phyloP scores from a whole-genome alignment of 2,329 filamentous ascomycete genomes.

The Fusarium caatingaense region DNA sequence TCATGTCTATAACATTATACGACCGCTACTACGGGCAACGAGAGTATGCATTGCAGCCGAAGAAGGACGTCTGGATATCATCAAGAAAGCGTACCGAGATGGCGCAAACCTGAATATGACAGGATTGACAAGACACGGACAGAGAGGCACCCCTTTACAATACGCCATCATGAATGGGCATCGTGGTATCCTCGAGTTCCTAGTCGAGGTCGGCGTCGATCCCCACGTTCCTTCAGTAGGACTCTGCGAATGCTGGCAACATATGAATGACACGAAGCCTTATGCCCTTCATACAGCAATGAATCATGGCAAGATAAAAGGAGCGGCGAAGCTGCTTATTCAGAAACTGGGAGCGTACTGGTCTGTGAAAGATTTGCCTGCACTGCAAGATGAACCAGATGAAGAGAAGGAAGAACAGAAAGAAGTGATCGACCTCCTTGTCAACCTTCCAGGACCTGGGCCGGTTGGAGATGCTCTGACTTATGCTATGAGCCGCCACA shows the following conservation, averaged over 20 bases:
- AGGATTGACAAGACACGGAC: background rate
- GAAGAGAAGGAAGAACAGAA: background rate
- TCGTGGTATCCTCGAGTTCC: constrained; percentile 20
- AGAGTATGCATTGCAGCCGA: constrained; percentile 17
- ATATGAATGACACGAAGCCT: background rate
- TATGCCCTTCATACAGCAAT: constrained; percentile 25
- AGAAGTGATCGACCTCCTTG: constrained; percentile 8
- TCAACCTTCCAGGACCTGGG: background rate
- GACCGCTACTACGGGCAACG: constrained; percentile 2
- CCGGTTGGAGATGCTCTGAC: constrained; percentile 1
- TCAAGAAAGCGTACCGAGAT: constrained; percentile 14
- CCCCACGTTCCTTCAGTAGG: constrained; percentile 6
- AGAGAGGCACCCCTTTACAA: constrained; percentile 12
- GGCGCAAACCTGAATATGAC: constrained; percentile 8
- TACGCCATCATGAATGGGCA: constrained; percentile 22
- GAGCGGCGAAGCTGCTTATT: constrained; percentile 12
- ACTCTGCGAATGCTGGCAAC: constrained; percentile 1
- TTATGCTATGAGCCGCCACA: background rate
- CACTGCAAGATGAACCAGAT: constrained; percentile 6
- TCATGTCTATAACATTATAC: constrained; percentile 18
- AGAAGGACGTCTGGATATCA: constrained; percentile 8
- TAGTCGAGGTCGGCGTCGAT: constrained; percentile 14
- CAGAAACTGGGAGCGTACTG: constrained; percentile 21
- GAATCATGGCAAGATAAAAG: background rate
- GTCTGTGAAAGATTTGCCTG: background rate